Conservation (phyloP, 2,329 filamentous ascomycete species). For the Pseudogymnoascus sp. region DNA sequence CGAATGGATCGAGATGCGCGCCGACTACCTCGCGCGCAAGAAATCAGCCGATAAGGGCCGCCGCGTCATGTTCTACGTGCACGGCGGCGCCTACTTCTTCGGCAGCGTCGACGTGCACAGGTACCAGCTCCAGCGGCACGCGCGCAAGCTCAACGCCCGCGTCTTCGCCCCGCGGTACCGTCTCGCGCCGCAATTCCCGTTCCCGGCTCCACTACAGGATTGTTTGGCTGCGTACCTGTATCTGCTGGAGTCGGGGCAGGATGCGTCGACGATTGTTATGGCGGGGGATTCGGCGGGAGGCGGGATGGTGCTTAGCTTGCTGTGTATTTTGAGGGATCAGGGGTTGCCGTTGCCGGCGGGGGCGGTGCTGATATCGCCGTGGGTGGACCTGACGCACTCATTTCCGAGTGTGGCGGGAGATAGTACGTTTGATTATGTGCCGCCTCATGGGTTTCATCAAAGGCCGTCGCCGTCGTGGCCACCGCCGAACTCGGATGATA, state of each 20-base stretch:
- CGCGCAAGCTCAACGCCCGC: conserved; percentile 82
- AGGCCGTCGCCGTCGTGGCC: conserved; percentile 89
- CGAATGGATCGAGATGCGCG: conserved; percentile 95
- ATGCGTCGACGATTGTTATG: conserved; percentile 73
- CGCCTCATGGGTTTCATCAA: conserved; percentile 78
- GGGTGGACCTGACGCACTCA: conserved; percentile 92
- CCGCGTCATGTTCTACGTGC: conserved; percentile 85
- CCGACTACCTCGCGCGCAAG: conserved; percentile 66
- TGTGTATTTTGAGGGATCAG: conserved; percentile 75
- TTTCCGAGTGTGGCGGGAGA: conserved; percentile 80
- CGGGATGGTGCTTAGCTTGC: conserved; percentile 74
- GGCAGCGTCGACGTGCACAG: conserved; percentile 92
- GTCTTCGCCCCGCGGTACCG: conserved; percentile 84
- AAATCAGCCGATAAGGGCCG: conserved; percentile 50
- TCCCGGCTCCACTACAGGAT: conserved; percentile 86
- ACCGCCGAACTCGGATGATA: conserved; percentile 73
- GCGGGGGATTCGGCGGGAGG: conserved; percentile 91
- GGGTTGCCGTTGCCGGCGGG: conserved; percentile 80
- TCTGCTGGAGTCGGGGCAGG: conserved; percentile 59
- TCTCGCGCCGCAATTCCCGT: conserved; percentile 86
- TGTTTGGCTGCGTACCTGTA: conserved; percentile 82
- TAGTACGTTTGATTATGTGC: conserved; percentile 77
- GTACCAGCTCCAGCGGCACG: conserved; percentile 96
- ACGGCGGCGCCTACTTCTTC: conserved; percentile 93
- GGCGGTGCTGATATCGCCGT: conserved; percentile 83